phyloP scores from a whole-genome alignment of 2,329 filamentous ascomycete genomes.

The Pseudocercospora vitis region DNA sequence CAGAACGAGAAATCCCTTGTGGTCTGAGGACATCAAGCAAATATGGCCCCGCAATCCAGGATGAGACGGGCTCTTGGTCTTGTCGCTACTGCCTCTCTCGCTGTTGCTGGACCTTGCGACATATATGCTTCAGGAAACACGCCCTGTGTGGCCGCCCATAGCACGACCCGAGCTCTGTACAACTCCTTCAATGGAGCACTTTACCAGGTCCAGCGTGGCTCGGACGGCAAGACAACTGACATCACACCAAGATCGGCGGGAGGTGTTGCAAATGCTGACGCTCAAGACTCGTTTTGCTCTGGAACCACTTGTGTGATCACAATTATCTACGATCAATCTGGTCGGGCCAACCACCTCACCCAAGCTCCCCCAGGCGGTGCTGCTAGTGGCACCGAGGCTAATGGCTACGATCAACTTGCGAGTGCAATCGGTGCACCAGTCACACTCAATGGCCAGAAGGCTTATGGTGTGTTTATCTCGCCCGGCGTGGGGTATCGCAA shows the following conservation, averaged over 20 bases:
- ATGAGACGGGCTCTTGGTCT: slow-evolving; percentile 20
- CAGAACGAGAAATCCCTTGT: no score
- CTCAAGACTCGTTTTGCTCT: slow-evolving; percentile 61
- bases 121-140: slow-evolving; percentile 60
- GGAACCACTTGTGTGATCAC: slow-evolving; percentile 63
- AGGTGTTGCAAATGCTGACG: slow-evolving; percentile 61
- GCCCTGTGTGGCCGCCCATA: slow-evolving; percentile 65
- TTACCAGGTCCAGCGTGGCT: slow-evolving; percentile 61
- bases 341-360: slow-evolving; percentile 61
- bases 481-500: slow-evolving; percentile 65
- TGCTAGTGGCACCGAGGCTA: slow-evolving; percentile 56
- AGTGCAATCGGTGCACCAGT: slow-evolving; percentile 62
- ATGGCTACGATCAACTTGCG: slow-evolving; percentile 62
- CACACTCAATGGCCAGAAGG: slow-evolving; percentile 57
- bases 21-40: neutral
- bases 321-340: slow-evolving; percentile 65
- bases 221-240: slow-evolving; percentile 50
- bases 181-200: slow-evolving; percentile 54
- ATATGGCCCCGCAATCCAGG: slow-evolving; percentile 19
- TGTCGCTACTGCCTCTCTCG: slow-evolving; percentile 17
- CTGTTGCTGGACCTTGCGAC: slow-evolving; percentile 59
- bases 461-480: slow-evolving; percentile 63
- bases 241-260: slow-evolving; percentile 58
- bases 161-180: slow-evolving; percentile 65
- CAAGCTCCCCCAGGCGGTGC: slow-evolving; percentile 58